Base-by-base conservation (phyloP, 352 stramenopile genomes). In the Thalassiosira livingstoniorum region DNA sequence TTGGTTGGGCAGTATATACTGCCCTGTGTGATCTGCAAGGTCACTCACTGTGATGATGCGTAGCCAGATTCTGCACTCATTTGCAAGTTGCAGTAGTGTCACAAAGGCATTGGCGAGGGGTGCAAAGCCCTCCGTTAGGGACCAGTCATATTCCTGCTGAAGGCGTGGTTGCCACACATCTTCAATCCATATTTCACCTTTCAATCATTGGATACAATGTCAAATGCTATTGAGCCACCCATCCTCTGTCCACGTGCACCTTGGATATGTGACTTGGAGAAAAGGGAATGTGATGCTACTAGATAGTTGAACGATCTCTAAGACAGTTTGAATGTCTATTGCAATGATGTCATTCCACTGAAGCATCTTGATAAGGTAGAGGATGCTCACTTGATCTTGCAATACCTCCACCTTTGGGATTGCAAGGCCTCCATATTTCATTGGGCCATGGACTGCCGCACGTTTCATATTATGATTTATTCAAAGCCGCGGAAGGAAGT, bases 31-130 rank as follows among this genome's bases (percentile, higher is more conserved):
- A 34, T 70, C 37, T 29, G 62, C 62, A 2, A 57, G 37, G 2
- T 57, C 62, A 2, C 34, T 37, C 4, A 70, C 21, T 32, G 37
- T 70, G 37, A 31, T 70, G 7, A 70, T 37, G 13, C 23, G 34
- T 15, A 57, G 27, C 23, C 35, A 70, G 4, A 68, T 37, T 4
- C 61, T 2, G 7, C 23, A n/a, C n/a, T 68, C 21, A 31, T 68
- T 68, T 11, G 61, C 54, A 47, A 47, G 39, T 18, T 18, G 39
- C 7, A 47, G 39, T 23, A 10, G 34, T 4, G 54, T 31, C 7
- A 25, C 25, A 29, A 5, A 10, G 4, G 25, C 54, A 62, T 11
- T 10, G 3, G 15, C n/a, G 39, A 47, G 39, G 39, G 7, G 39
- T 7, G 39, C 7, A 47, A 47, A 47, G 7, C 15, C 39, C 15